Conservation (phyloP, 2,329 filamentous ascomycete genomes). For the Fragosphaeria purpurea region DNA sequence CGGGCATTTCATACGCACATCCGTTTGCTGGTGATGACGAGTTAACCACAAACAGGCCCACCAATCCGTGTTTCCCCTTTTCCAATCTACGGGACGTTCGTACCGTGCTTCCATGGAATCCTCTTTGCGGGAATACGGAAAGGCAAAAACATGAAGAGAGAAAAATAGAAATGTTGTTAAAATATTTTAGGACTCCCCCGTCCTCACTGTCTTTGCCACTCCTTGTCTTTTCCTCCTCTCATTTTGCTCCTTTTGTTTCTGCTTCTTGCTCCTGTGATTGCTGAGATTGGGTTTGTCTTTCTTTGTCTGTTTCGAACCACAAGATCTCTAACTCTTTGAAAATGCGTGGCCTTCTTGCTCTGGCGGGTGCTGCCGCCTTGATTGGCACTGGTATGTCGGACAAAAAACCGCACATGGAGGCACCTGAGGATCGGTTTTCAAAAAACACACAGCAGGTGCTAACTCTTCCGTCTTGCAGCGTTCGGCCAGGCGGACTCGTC, state of each 20-base stretch:
- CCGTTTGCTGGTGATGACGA: no score
- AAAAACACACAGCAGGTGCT: background rate
- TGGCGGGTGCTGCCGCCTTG: slow-evolving; percentile 6
- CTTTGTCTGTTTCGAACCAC: no score
- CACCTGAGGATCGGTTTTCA: no score
- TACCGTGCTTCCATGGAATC: background rate
- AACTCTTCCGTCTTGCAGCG: slow-evolving; percentile 12
- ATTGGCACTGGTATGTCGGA: slow-evolving; percentile 1
- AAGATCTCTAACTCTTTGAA: background rate
- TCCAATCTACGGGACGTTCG: slow-evolving; percentile 5
- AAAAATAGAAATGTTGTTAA: background rate
- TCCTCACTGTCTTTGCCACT: background rate
- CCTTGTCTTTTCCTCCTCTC: background rate
- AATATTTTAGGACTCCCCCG: background rate
- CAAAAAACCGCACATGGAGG: background rate
- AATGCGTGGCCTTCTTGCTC: background rate
- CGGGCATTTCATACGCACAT: no score
- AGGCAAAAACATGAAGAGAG: background rate
- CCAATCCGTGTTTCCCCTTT: slow-evolving; percentile 3
- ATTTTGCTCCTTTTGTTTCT: background rate
- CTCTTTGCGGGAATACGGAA: background rate
- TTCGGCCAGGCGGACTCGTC: slow-evolving; percentile 24
- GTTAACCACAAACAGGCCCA: background rate
- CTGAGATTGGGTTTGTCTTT: no score
- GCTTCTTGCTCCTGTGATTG: background rate